These are phyloP conservation scores for Herpotrichia juniperi DNA, from an alignment of 2,329 filamentous ascomycete genomes.

Conservation along the genomic window DNA sequence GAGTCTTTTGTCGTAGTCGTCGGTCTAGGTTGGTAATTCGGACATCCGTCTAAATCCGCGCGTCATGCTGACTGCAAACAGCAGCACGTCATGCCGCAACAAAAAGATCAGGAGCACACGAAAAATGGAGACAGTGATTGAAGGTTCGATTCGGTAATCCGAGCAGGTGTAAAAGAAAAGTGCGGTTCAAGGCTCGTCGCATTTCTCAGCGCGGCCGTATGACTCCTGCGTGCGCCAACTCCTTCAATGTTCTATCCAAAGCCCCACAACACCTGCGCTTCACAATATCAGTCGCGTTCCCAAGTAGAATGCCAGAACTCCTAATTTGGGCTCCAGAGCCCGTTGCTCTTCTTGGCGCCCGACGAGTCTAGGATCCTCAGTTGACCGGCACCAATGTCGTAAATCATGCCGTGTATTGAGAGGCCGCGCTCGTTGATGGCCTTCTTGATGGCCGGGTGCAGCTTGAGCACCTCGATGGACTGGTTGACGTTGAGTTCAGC, in stretches of 20 bases:
- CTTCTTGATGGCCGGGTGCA: constrained; percentile 72
- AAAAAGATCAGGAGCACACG: not conserved
- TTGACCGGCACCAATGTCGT: constrained; percentile 66
- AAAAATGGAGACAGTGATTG: too few relatives aligned
- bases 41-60: not conserved
- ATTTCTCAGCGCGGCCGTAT: too few relatives aligned
- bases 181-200: too few relatives aligned
- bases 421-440: constrained; percentile 74
- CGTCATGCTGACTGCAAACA: not conserved
- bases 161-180: not conserved
- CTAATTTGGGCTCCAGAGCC: constrained; percentile 21
- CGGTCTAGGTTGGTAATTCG: constrained; percentile 1
- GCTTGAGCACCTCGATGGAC: constrained; percentile 70
- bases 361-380: constrained; percentile 57
- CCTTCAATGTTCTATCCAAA: too few relatives aligned
- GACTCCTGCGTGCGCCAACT: too few relatives aligned
- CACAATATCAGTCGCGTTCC: too few relatives aligned
- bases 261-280: too few relatives aligned
- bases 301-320: too few relatives aligned
- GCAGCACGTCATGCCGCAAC: not conserved
- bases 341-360: constrained; percentile 17
- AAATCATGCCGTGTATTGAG: constrained; percentile 78
- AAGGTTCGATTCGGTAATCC: too few relatives aligned
- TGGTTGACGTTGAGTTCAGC: constrained; percentile 78
- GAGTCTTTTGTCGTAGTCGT: not conserved